Conservation (phyloP, 2,329 filamentous ascomycete species). For the Calonectria pteridis region DNA sequence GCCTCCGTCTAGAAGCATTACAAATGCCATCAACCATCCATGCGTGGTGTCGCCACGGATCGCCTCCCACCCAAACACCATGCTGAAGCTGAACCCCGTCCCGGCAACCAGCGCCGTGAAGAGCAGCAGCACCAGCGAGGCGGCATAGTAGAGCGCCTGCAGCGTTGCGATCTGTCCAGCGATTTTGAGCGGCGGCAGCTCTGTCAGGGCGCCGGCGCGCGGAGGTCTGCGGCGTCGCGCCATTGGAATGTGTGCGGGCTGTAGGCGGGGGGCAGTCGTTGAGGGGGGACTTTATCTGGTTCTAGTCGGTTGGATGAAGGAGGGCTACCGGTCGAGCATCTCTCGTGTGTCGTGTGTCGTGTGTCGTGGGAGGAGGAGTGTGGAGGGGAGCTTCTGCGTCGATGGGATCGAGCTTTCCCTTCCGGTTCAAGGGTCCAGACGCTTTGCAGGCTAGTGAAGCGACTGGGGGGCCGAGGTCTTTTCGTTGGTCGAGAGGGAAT, state of each 20-base stretch:
- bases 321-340: slow-evolving; percentile 37
- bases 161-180: slow-evolving; percentile 69
- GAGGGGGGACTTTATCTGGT: background rate
- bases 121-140: slow-evolving; percentile 64
- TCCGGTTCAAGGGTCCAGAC: background rate
- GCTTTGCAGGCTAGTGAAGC: background rate
- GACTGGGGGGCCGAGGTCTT: background rate
- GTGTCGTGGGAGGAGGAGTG: background rate
- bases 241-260: slow-evolving; percentile 51
- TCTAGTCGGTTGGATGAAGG: background rate
- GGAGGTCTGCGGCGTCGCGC: slow-evolving; percentile 68
- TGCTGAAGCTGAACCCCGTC: slow-evolving; percentile 62
- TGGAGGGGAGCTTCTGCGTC: background rate
- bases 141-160: slow-evolving; percentile 68
- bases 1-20: slow-evolving; percentile 69
- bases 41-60: slow-evolving; percentile 72
- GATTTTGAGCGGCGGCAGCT: slow-evolving; percentile 72
- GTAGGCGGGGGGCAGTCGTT: background rate
- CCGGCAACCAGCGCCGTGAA: slow-evolving; percentile 72
- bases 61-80: slow-evolving; percentile 70
- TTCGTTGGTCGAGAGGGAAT: background rate
- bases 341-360: slow-evolving; percentile 25
- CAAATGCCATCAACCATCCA: slow-evolving; percentile 70
- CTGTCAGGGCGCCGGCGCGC: slow-evolving; percentile 69
- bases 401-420: background rate